Conservation (phyloP, 2,329 filamentous ascomycete species). For the Colletotrichum destructivum region DNA sequence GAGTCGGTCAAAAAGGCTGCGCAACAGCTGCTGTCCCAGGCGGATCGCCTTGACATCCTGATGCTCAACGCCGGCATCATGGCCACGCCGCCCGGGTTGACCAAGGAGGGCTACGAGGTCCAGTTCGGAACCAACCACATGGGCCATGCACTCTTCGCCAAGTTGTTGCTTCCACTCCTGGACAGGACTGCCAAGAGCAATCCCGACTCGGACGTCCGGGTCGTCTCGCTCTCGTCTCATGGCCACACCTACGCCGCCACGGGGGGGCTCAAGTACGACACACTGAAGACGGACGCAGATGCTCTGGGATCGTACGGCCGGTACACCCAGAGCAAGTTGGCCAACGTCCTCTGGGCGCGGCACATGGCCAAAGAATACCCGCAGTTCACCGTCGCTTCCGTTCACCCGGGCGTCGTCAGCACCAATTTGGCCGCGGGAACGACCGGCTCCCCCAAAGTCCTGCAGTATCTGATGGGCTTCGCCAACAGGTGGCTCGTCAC, state of each 20-base stretch:
- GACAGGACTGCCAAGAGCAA: too few relatives aligned
- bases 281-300: not conserved
- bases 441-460: not conserved
- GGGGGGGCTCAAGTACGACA: not conserved
- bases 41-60: slow-evolving; percentile 57
- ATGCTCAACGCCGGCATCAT: slow-evolving; percentile 57
- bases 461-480: not conserved
- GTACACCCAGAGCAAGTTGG: not conserved
- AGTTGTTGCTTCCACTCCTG: slow-evolving; percentile 50
- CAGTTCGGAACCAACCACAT: slow-evolving; percentile 55
- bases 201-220: too few relatives aligned
- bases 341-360: not conserved
- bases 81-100: slow-evolving; percentile 41
- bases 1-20: slow-evolving; percentile 59
- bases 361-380: not conserved
- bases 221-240: too few relatives aligned
- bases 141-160: slow-evolving; percentile 49
- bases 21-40: slow-evolving; percentile 50
- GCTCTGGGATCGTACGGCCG: not conserved
- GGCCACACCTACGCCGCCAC: not conserved
- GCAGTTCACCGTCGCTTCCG: not conserved
- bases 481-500: not conserved
- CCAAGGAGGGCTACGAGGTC: slow-evolving; percentile 50
- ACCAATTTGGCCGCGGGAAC: not conserved
- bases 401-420: not conserved